phyloP scores from a whole-genome alignment of 73 alveolate species.

The Paramecium tetraurelia region DNA sequence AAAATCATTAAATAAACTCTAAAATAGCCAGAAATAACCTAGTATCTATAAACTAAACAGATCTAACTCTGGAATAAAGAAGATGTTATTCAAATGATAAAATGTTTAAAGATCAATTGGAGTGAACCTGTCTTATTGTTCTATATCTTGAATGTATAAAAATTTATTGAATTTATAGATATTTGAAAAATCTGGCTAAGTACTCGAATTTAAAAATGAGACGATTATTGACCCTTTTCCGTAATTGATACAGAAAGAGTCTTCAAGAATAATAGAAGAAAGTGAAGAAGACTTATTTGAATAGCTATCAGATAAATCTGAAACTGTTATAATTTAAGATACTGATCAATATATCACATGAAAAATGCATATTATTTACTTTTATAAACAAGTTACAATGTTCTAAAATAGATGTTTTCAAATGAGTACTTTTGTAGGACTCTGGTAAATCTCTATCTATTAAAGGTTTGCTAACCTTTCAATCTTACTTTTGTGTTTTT shows the following conservation, averaged over 20 bases:
- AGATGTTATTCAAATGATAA: neutral
- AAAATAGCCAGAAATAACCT: neutral
- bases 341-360: neutral
- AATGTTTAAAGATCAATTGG: neutral
- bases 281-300: conserved; percentile 43
- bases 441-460: no score
- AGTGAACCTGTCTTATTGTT: neutral
- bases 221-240: conserved; percentile 5
- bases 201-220: neutral
- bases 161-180: neutral
- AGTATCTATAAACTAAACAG: neutral
- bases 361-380: neutral
- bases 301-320: neutral
- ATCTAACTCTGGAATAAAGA: neutral
- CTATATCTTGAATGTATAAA: neutral
- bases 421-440: neutral
- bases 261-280: conserved; percentile 42
- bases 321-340: neutral
- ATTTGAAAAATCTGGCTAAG: conserved; percentile 32
- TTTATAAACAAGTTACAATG: neutral
- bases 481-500: no score
- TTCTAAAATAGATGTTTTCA: neutral
- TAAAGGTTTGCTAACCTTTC: no score
- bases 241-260: neutral
- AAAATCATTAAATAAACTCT: neutral